phyloP scores from a whole-genome alignment of 345 rosid species.

The Salix caprea region DNA sequence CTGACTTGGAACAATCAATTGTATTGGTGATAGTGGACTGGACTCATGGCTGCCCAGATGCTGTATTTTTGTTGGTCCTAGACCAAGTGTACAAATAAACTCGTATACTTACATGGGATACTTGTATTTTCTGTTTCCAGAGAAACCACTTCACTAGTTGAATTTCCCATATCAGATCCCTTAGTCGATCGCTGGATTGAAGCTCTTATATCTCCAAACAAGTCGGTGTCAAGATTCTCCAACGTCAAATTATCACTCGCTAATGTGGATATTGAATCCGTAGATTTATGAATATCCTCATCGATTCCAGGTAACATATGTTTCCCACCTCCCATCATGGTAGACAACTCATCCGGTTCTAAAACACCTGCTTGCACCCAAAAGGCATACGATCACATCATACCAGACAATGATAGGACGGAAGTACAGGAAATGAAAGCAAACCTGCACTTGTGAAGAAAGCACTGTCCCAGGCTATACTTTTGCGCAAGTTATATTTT shows the following conservation, averaged over 20 bases:
- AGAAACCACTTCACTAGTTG: constrained; percentile 28
- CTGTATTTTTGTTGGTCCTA: background rate
- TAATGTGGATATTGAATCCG: constrained; percentile 70
- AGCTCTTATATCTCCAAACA: constrained; percentile 74
- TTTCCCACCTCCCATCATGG: constrained; percentile 51
- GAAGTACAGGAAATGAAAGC: background rate
- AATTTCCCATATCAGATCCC: constrained; percentile 26
- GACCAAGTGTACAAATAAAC: background rate
- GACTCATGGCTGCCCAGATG: background rate
- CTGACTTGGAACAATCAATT: background rate
- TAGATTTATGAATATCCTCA: constrained; percentile 66
- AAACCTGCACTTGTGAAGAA: constrained; percentile 90
- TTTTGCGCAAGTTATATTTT: constrained; percentile 68
- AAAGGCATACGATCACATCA: background rate
- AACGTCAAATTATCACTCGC: constrained; percentile 57
- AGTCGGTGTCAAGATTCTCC: constrained; percentile 43
- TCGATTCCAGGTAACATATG: constrained; percentile 50
- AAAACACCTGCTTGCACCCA: constrained; percentile 52
- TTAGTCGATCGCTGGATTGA: constrained; percentile 60
- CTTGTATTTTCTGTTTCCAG: constrained; percentile 21
- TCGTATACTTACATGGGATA: constrained; percentile 41
- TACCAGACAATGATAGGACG: background rate
- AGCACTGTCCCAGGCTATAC: constrained; percentile 95
- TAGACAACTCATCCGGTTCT: constrained; percentile 79
- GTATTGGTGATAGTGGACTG: background rate